Conservation (phyloP, 2,329 filamentous ascomycete species). For the Phaeosphaeriaceae sp. region DNA sequence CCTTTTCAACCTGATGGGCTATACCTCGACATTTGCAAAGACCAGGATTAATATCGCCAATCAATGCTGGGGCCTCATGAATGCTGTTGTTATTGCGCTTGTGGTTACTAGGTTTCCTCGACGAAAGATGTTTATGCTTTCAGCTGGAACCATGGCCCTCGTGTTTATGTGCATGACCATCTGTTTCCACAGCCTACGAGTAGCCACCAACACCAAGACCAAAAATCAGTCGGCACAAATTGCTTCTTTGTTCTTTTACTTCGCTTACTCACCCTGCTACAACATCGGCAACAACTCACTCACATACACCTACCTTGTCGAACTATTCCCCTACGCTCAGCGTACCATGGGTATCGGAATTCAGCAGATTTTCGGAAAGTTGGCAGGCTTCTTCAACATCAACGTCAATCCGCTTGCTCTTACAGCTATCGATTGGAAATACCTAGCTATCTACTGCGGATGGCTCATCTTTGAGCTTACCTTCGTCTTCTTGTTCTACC, state of each 20-base stretch:
- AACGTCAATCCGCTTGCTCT: conserved; percentile 67
- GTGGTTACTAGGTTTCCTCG: conserved; percentile 51
- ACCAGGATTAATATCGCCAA: conserved; percentile 51
- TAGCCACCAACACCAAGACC: conserved; percentile 25
- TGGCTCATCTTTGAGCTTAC: conserved; percentile 62
- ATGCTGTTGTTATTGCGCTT: conserved; percentile 49
- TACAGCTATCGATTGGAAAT: conserved; percentile 59
- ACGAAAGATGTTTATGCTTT: conserved; percentile 56
- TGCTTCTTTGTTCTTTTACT: conserved; percentile 64
- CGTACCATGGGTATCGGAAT: conserved; percentile 65
- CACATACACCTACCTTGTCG: conserved; percentile 67
- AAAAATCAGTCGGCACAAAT: conserved; percentile 46
- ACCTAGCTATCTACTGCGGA: conserved; percentile 63
- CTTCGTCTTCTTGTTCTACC: conserved; percentile 65
- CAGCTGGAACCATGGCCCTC: conserved; percentile 57
- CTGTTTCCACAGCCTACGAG: conserved; percentile 48
- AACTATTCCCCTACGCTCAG: conserved; percentile 65
- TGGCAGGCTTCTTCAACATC: conserved; percentile 53
- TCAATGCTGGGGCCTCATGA: conserved; percentile 52
- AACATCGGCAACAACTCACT: conserved; percentile 72
- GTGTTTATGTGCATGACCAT: conserved; percentile 65
- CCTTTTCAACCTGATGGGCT: conserved; percentile 49
- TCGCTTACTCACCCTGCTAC: conserved; percentile 64
- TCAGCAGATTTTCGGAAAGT: conserved; percentile 61
- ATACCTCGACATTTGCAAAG: conserved; percentile 45